Base-by-base conservation (phyloP, 345 rosid genomes). In the Euphorbia tirucalli region DNA sequence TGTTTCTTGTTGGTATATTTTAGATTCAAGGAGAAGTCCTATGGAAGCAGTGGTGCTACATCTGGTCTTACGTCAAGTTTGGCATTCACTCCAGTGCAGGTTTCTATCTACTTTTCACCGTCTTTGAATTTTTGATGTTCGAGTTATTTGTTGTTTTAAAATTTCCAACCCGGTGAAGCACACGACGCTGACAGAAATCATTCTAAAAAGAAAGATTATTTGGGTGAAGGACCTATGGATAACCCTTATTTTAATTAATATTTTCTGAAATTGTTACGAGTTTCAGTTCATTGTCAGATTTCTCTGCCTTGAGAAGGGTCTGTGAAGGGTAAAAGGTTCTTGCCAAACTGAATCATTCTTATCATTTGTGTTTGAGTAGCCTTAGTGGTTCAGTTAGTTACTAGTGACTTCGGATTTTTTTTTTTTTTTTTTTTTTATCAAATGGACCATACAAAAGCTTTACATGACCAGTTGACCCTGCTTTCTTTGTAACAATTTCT, bases 31-130 rank as follows among this genome's bases (percentile, higher is more conserved):
- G 99, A 89, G 81, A 89, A 85, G 82, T 44, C 25, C 0, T 87
- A 80, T 75, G 86, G 97, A 72, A 89, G 93, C 78, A 89, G 97
- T 58, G 97, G 97, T 65, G 89, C 91, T 64, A 89, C 98, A 58
- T 94, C 97, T 46, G 96, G 97, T 39, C 78, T 90, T 80, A 90
- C 99, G 0, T 92, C 97, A 35, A 92, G 99, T 78, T 80, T 92
- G 71, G 97, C 97, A 39, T 95, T 95, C 75, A 95, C 99, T 11
- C 96, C 99, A 25, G 97, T 92, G 60, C 98, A 92, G 96, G 98
- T 95, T 75, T 68, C 48, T 67, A 6, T 3, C 68, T 41, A 30
- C 52, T 43, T n/a, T n/a, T 32, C 35, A 74, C 57, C 69, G 68
- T 72, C 48, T 1, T 39, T 61, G 60, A 69, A 21, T 74, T 24